Base-by-base conservation (phyloP, 2,329 filamentous ascomycete genomes). In the Stachybotrys elegans region DNA sequence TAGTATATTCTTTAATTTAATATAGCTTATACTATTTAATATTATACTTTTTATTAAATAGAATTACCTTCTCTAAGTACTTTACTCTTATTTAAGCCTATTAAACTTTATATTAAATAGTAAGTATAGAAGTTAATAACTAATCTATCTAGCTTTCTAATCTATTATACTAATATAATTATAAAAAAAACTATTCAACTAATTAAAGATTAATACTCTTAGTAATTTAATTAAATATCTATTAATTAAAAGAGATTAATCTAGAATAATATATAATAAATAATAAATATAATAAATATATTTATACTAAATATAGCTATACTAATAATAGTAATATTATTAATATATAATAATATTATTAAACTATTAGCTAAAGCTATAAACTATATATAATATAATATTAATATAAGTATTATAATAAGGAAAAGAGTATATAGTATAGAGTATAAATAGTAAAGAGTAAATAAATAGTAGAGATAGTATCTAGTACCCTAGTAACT, bases 381-480 rank as follows among this genome's bases (percentile, higher is more conserved):
- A 22, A 22, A 22, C 14, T 42, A 43, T 20, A 19, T 38, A 21
- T 20, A 12, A 27, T 37, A 36, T 23, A 16, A 16, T 23, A 12
- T 37, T 36, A 36, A n/a, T 36, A 37, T 14, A 37, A 41, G 6
- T 43, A 29, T 22, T 16, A 37, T 36, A 36, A 43, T 21, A 43
- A 22, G 22, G 8, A 27, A 25, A 37, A 9, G 6, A 43, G 11
- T 20, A 17, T 37, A 12, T 37, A 36, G 25, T 27, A 35, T 43
- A 38, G 4, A 20, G 29, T 29, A 36, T 43, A 25, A 35, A 42
- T 34, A 42, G n/a, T 22, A 43, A 36, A 43, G 34, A 23, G 16
- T 22, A 35, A 22, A 36, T 16, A 17, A 43, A 43, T 35, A 22
- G 21, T 5, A 6, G 14, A 19, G 29, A 17, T 16, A 42, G 20